These are phyloP conservation scores for Clitopilus hobsonii DNA, from an alignment of 768 basidiomycete species.

Conservation along the genomic window DNA sequence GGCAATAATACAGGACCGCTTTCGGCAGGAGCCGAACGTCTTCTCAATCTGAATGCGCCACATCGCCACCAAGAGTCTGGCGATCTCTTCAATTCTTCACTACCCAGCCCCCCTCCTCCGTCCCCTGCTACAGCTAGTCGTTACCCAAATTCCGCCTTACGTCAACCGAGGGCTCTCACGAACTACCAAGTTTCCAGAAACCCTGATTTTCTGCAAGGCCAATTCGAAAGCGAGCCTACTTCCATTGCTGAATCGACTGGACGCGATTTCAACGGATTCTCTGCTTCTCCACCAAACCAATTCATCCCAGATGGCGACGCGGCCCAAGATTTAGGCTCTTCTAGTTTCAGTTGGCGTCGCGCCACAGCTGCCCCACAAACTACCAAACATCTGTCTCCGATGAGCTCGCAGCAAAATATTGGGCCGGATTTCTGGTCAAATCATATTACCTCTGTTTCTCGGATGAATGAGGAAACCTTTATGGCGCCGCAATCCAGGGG, in stretches of 20 bases:
- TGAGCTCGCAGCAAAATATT: not conserved
- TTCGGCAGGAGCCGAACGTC: not conserved
- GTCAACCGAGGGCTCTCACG: not conserved
- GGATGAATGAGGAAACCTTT: not conserved
- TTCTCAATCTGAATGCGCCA: not conserved
- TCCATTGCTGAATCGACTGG: not conserved
- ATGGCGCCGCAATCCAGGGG: not conserved
- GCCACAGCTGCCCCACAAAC: not conserved
- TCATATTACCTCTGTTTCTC: not conserved
- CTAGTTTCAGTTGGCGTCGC: not conserved
- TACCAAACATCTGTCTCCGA: not conserved
- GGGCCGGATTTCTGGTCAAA: not conserved
- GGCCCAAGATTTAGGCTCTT: not conserved
- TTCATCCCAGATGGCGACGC: not conserved
- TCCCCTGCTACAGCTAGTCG: not conserved
- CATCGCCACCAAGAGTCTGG: not conserved
- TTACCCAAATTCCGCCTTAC: not conserved
- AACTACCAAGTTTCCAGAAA: too few species aligned
- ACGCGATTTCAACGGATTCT: not conserved
- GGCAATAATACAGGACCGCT: not conserved
- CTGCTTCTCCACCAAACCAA: not conserved
- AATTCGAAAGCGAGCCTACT: not conserved
- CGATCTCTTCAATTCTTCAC: not conserved
- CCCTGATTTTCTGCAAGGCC: not conserved
- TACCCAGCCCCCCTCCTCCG: not conserved